These are phyloP conservation scores for Eucalyptus albens DNA, from an alignment of 345 rosid species.

Conservation along the genomic window DNA sequence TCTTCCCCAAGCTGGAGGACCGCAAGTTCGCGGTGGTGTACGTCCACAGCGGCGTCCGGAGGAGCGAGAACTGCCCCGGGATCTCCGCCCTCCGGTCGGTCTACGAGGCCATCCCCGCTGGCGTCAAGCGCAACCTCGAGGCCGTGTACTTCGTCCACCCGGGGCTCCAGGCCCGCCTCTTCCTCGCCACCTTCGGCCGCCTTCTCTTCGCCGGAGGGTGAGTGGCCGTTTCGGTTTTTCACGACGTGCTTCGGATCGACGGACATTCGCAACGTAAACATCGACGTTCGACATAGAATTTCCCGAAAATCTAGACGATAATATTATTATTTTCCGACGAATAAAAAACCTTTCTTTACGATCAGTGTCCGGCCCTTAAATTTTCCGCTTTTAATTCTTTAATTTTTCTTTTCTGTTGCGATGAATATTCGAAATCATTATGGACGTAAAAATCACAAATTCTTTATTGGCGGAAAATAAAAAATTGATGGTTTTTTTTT, in stretches of 20 bases:
- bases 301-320: not conserved
- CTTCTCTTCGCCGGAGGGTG: constrained; percentile 44
- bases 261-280: not conserved
- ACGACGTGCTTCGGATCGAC: not conserved
- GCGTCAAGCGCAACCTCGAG: constrained; percentile 17
- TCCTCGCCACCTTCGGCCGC: constrained; percentile 60
- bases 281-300: not conserved
- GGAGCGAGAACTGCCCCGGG: constrained; percentile 46
- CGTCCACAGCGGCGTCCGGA: constrained; percentile 31
- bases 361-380: not conserved
- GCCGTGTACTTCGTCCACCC: constrained; percentile 56
- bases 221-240: not conserved
- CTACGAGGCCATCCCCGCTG: constrained; percentile 28
- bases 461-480: not conserved
- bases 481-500: not conserved
- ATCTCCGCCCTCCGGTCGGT: constrained; percentile 30
- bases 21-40: constrained; percentile 40
- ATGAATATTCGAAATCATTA: not conserved
- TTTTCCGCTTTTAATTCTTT: not conserved
- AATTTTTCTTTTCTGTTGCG: not conserved
- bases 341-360: not conserved
- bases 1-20: constrained; percentile 19
- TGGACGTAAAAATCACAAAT: not conserved
- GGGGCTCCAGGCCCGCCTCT: constrained; percentile 32
- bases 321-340: not conserved